Base-by-base conservation (phyloP, 805 yeast genomes). In the Osmozyma mogii region DNA sequence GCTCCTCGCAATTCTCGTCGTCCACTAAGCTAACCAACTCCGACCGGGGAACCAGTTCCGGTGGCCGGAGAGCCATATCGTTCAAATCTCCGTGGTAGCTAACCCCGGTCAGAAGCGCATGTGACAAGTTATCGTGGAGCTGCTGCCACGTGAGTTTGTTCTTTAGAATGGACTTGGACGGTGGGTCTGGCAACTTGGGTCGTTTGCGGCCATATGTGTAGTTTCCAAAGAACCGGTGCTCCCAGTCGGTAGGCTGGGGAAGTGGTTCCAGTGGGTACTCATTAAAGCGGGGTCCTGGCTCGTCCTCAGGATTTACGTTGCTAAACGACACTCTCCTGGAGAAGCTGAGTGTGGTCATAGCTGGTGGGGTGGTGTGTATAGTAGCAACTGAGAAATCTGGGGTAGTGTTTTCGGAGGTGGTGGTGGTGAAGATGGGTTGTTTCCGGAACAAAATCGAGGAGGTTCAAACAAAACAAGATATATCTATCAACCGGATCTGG, bases 291-390 rank as follows among this genome's bases (percentile, higher is more conserved):
- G n/a, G n/a, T n/a, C n/a, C 29, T 23, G 22, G 24, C 6, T 23
- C 24, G 28, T 46, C 45, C 20, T 44, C 41, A 32, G 62, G 62
- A 22, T 53, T 46, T 24, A 65, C 40, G 37, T 64, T 63, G 40
- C 61, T 63, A 49, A 67, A 67, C 9, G 70, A 64, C 3, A 67
- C 72, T 27, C 70, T 45, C 29, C 68, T 38, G 9, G 63, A 22
- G 34, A 39, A 43, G 13, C n/a, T n/a, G n/a, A n/a, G n/a, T n/a
- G n/a, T n/a, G n/a, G n/a, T n/a, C n/a, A n/a, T n/a, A n/a, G n/a
- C n/a, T n/a, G n/a, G n/a, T n/a, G n/a, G n/a, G n/a, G n/a, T n/a
- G n/a, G n/a, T n/a, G n/a, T n/a, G n/a, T n/a, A n/a, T n/a, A n/a
- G n/a, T n/a, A n/a, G n/a, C n/a, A n/a, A n/a, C n/a, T n/a, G n/a